These are phyloP conservation scores for Begonia peltatifolia DNA, from an alignment of 306 rosid genomes.

Conservation along the genomic window DNA sequence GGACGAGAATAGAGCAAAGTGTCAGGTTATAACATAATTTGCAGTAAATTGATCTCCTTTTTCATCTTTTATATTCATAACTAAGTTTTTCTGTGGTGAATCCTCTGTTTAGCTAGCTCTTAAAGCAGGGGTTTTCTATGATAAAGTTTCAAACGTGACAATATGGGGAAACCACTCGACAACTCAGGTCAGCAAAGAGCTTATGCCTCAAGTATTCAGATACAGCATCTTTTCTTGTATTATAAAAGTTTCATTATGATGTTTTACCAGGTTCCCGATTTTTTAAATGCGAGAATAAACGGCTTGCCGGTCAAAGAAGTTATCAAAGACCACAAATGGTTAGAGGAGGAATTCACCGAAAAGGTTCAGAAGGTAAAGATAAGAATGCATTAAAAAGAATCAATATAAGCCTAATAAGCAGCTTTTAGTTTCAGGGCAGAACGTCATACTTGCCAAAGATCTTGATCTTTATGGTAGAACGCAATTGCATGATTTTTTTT, in stretches of 20 bases:
- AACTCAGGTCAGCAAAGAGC: constrained; percentile 58
- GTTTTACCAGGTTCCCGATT: constrained; percentile 73
- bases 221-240: constrained; percentile 4
- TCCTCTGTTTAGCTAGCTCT: constrained; percentile 59
- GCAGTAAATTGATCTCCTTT: neutral
- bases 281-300: constrained; percentile 75
- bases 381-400: no score
- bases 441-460: no score
- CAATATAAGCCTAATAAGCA: no score
- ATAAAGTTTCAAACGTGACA: constrained; percentile 82
- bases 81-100: constrained; percentile 10
- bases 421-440: no score
- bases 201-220: constrained; percentile 4
- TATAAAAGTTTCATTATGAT: constrained; percentile 9
- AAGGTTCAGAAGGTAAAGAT: constrained; percentile 68
- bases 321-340: constrained; percentile 79
- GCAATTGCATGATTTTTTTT: no score
- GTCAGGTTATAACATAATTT: constrained; percentile 46
- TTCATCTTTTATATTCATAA: neutral
- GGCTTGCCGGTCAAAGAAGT: constrained; percentile 80
- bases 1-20: constrained; percentile 94
- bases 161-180: constrained; percentile 99
- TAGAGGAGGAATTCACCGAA: constrained; percentile 82
- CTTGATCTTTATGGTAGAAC: no score
- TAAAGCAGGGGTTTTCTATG: constrained; percentile 97